Evolutionary conservation across 352 stramenopile genomes (phyloP), one percentile per base, ranked within the genome.

Genomic region (Phytophthora crassamura): DNA sequence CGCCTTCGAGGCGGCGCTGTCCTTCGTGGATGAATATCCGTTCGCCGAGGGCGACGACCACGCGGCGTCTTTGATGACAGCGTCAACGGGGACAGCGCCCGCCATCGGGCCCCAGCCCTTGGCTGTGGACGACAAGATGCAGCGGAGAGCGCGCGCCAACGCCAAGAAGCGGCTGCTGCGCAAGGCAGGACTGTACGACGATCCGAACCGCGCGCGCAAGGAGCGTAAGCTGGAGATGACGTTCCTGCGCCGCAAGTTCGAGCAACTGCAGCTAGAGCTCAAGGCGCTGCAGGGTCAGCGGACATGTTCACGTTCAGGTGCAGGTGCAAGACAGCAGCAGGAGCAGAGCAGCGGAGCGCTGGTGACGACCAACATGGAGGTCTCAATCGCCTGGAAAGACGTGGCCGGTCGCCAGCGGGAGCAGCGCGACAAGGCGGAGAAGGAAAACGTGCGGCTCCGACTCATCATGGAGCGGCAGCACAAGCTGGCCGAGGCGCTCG

Each of bases 181-280:
- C 42, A 67, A 72, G 43, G 42, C 42, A 15, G 64, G 64, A 40
- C 57, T 72, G 36, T 72, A 72, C 28, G 57, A 72, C 50, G 64
- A 77, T 32, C 57, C 74, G 36, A 82, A 82, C 60, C 64, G 75
- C 35, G 74, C 71, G 34, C 41, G 74, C n/a, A 75, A 82, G 55
- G 70, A 77, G 43, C 67, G 74, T 22, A 75, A 69, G 36, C 64
- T 80, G 12, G 71, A 82, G 54, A 71, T 80, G 46, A 66, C 72
- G 35, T 82, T 67, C 43, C 45, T 82, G 16, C 63, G 57, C 3
- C 59, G 59, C 20, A 78, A 75, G 20, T 64, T 82, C 14, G 47
- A 64, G 36, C 71, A 80, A 39, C 47, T 82, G 28, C 59, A 82
- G 49, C 55, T 67, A 33, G 67, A 75, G 42, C 61, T 82, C 11